Evolutionary conservation across 2,329 filamentous ascomycete species (phyloP), one percentile per base, ranked within the genome.

Genomic region (Metarhizium guizhouense): DNA sequence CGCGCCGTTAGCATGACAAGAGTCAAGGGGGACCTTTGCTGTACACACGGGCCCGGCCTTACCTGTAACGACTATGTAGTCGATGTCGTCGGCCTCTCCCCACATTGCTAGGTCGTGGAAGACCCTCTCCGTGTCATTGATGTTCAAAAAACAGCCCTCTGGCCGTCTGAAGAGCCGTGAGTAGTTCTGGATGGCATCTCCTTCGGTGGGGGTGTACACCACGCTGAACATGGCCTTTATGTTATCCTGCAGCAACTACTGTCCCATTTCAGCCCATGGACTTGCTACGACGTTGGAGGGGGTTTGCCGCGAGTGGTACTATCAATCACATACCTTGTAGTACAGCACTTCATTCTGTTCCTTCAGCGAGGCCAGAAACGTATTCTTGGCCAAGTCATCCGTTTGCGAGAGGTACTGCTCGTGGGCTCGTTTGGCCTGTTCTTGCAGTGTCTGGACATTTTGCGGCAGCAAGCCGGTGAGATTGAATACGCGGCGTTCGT

Each of bases 151-250:
- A 62, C 88, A 90, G 0, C 91, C 91, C 61, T 93, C 87, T 0
- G 90, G 88, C 18, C 82, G 77, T 11, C 91, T 76, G 64, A 95
- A 95, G 0, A 94, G 68, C 0, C 85, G 74, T 0, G 89, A 94
- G 66, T 89, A 95, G 60, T 92, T 88, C 61, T 89, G 83, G 52
- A 95, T 95, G 0, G 91, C 91, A 45, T 95, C 89, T 8, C 88
- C 90, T 71, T 95, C 90, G 0, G 91, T 95, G 0, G 91, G 91
- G 0, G 91, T 95, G 66, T 95, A 96, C 32, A 95, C 88, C n/a
- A 95, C 76, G 45, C 86, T 84, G 65, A 95, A 92, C 88, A 95
- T 94, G 66, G 95, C 90, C 60, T 88, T 85, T 20, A 95, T 72
- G 63, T 95, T 86, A 4, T 88, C 83, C 66, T 88, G 80, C 7